phyloP scores from a whole-genome alignment of 352 stramenopile genomes.

The Globisporangium heterothallicum region DNA sequence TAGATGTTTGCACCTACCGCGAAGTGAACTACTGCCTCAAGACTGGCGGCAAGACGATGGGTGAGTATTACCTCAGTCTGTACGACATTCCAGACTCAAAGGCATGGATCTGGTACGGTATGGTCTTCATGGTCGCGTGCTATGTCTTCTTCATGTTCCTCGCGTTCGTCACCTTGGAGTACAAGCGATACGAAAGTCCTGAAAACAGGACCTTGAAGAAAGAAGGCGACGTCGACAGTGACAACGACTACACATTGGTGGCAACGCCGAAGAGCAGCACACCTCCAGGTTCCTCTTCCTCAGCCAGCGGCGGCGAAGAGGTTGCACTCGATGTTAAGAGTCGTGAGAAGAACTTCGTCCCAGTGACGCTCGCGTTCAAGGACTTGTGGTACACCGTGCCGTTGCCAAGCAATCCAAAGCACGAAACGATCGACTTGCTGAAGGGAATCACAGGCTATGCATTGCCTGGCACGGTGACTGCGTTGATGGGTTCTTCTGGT shows the following conservation, averaged over 20 bases:
- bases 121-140: constrained; percentile 15
- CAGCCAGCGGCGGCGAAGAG: too few relatives aligned
- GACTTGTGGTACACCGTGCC: constrained; percentile 22
- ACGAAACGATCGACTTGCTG: constrained; percentile 40
- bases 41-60: neutral
- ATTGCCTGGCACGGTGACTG: too few relatives aligned
- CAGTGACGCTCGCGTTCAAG: constrained; percentile 17
- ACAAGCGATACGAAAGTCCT: constrained; percentile 19
- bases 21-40: constrained; percentile 14
- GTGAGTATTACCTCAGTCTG: constrained; percentile 12
- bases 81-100: constrained; percentile 17
- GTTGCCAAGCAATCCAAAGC: constrained; percentile 11
- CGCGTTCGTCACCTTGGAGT: constrained; percentile 15
- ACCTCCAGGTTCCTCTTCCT: too few relatives aligned
- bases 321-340: neutral
- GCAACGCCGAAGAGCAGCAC: constrained; percentile 10
- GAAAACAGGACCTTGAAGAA: too few relatives aligned
- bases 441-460: constrained; percentile 55
- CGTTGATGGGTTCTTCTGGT: too few relatives aligned
- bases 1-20: constrained; percentile 11
- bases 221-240: too few relatives aligned
- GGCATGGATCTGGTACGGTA: constrained; percentile 13
- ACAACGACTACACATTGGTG: too few relatives aligned
- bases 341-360: constrained; percentile 12
- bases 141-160: constrained; percentile 20